phyloP scores from a whole-genome alignment of 2,329 filamentous ascomycete species.

The Rhinocladiella mackenziei region DNA sequence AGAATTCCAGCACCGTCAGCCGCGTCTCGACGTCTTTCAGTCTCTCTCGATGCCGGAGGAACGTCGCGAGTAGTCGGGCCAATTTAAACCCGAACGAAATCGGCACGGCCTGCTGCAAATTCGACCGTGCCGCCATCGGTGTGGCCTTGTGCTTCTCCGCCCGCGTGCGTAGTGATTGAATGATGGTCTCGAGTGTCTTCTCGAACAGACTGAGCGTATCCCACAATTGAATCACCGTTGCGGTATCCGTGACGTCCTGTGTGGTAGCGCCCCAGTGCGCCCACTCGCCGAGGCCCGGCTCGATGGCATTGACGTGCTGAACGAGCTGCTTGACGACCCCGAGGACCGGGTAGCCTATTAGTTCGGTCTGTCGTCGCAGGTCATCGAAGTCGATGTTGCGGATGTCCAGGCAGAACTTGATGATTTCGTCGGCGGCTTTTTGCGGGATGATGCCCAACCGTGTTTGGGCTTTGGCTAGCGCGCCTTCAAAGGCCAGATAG shows the following conservation, averaged over 20 bases:
- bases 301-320: constrained; percentile 21
- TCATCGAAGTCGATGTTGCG: constrained; percentile 25
- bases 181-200: constrained; percentile 18
- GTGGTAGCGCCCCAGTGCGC: constrained; percentile 29
- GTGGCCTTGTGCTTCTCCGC: constrained; percentile 23
- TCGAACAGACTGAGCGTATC: constrained; percentile 26
- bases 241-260: constrained; percentile 30
- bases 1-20: constrained; percentile 27
- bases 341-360: constrained; percentile 28
- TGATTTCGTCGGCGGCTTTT: constrained; percentile 26
- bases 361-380: constrained; percentile 23
- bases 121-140: constrained; percentile 27
- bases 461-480: constrained; percentile 26
- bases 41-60: constrained; percentile 24
- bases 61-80: constrained; percentile 25
- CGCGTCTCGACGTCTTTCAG: constrained; percentile 22
- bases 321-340: constrained; percentile 29
- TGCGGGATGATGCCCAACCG: constrained; percentile 27
- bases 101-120: constrained; percentile 29
- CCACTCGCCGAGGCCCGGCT: constrained; percentile 25
- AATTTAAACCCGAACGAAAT: constrained; percentile 29
- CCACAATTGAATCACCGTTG: constrained; percentile 28
- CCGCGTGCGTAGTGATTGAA: constrained; percentile 15
- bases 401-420: constrained; percentile 23
- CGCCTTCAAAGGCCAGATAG: constrained; percentile 28